A percentile compares a stretch with the other conserved stretches of the same genome.
Conservation (phyloP, 1,284 basidiomycete genomes). For the Inonotus hispidus region DNA sequence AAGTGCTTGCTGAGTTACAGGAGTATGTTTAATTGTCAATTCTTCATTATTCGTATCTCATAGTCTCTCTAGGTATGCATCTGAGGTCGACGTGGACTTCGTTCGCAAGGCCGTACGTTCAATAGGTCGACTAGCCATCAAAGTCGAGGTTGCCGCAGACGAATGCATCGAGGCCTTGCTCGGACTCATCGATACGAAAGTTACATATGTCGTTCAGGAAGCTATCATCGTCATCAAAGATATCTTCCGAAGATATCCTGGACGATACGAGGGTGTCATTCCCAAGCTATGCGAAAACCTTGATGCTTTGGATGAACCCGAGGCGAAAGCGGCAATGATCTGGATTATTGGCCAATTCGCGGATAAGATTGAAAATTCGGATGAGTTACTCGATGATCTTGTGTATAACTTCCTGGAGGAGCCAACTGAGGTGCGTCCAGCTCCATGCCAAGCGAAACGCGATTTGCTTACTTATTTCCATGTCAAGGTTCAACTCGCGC, state of each 20-base stretch:
- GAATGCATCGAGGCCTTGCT: slow-evolving; percentile 87
- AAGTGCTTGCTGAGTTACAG: slow-evolving; percentile 90
- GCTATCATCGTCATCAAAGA: slow-evolving; percentile 97
- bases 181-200: slow-evolving; percentile 86
- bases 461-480: background rate
- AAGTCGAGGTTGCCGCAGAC: slow-evolving; percentile 88
- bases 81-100: slow-evolving; percentile 97
- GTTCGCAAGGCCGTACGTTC: slow-evolving; percentile 96
- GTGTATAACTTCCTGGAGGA: slow-evolving; percentile 92
- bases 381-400: slow-evolving; percentile 92
- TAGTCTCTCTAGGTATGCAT: slow-evolving; percentile 71
- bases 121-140: slow-evolving; percentile 95
- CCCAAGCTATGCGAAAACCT: slow-evolving; percentile 89
- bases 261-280: slow-evolving; percentile 94
- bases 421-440: slow-evolving; percentile 72
- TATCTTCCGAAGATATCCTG: slow-evolving; percentile 96
- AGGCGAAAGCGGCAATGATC: slow-evolving; percentile 94
- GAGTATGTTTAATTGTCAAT: slow-evolving; percentile 54
- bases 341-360: slow-evolving; percentile 99
- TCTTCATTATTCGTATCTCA: slow-evolving; percentile 6
- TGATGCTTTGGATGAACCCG: slow-evolving; percentile 90
- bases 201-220: slow-evolving; percentile 97
- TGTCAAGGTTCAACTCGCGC: slow-evolving; percentile 87
- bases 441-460: background rate
- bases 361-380: slow-evolving; percentile 92